These are phyloP conservation scores for Xylogone sp. DNA, from an alignment of 2,329 filamentous ascomycete species.

Conservation along the genomic window DNA sequence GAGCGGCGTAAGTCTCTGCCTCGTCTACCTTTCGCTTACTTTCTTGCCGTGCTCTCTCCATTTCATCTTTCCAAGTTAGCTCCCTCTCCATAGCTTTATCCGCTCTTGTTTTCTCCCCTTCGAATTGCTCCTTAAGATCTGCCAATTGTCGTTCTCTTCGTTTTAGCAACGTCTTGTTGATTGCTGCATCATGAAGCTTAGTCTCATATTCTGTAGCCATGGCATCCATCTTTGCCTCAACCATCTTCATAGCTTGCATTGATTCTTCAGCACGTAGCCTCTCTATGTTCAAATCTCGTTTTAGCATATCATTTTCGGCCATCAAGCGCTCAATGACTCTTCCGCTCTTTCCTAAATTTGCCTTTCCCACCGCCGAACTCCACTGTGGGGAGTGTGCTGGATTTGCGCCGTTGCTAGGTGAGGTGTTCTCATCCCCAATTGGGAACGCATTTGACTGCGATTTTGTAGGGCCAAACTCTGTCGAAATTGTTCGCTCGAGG, in stretches of 20 bases:
- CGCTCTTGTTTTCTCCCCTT: constrained; percentile 60
- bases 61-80: constrained; percentile 56
- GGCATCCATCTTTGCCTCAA: constrained; percentile 69
- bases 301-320: constrained; percentile 74
- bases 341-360: constrained; percentile 69
- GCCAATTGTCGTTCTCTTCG: constrained; percentile 74
- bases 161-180: constrained; percentile 67
- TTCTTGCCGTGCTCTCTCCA: constrained; percentile 58
- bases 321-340: constrained; percentile 78
- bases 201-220: constrained; percentile 66
- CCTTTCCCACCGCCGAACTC: constrained; percentile 67
- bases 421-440: constrained; percentile 11
- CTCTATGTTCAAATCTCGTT: constrained; percentile 68
- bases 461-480: constrained; percentile 25
- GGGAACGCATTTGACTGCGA: constrained; percentile 16
- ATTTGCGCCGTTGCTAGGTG: constrained; percentile 2
- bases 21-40: constrained; percentile 61
- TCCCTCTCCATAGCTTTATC: constrained; percentile 57
- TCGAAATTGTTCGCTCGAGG: constrained; percentile 22
- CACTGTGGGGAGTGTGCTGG: constrained; percentile 33
- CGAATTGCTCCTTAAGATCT: constrained; percentile 59
- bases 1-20: constrained; percentile 58
- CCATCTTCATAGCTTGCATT: constrained; percentile 61
- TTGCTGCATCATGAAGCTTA: constrained; percentile 63
- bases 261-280: constrained; percentile 64